Evolutionary conservation across 352 stramenopile species (phyloP).

Genomic region (Phytophthora nicotianae): DNA sequence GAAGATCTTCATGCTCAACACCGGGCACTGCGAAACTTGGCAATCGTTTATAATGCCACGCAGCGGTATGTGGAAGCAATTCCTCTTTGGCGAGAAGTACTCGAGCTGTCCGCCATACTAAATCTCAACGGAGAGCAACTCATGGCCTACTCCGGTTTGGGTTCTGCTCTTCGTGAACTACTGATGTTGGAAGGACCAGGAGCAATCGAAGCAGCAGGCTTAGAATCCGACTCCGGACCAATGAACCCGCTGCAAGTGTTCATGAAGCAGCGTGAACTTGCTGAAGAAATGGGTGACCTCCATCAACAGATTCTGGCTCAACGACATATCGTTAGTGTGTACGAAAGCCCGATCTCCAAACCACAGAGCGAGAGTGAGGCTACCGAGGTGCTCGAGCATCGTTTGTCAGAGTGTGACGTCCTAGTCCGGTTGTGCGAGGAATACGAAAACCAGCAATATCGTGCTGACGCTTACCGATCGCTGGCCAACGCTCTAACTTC

Average conservation of each 20-base stretch:
- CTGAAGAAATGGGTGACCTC: constrained; percentile 43
- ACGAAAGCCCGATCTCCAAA: constrained; percentile 45
- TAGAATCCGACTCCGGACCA: constrained; percentile 1
- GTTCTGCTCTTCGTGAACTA: constrained; percentile 44
- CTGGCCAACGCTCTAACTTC: constrained; percentile 63
- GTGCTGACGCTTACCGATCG: constrained; percentile 52
- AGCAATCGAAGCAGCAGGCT: constrained; percentile 16
- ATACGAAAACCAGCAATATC: constrained; percentile 40
- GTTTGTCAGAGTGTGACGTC: constrained; percentile 54
- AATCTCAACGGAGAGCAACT: constrained; percentile 47
- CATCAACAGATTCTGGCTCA: constrained; percentile 57
- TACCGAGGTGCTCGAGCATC: constrained; percentile 32
- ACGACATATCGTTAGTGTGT: constrained; percentile 51
- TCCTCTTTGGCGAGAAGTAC: constrained; percentile 55
- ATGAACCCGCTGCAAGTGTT: constrained; percentile 48
- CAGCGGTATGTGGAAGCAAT: constrained; percentile 56
- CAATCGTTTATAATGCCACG: constrained; percentile 46
- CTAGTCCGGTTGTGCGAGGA: constrained; percentile 53
- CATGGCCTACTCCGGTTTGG: constrained; percentile 50
- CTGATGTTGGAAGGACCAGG: constrained; percentile 23
- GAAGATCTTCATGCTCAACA: constrained; percentile 64
- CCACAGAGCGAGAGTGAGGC: constrained; percentile 20
- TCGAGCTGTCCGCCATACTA: constrained; percentile 54
- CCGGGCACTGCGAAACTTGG: constrained; percentile 58
- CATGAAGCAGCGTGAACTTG: constrained; percentile 47